Conservation (phyloP, 495 filamentous ascomycete genomes). For the Aspergillus leporis region DNA sequence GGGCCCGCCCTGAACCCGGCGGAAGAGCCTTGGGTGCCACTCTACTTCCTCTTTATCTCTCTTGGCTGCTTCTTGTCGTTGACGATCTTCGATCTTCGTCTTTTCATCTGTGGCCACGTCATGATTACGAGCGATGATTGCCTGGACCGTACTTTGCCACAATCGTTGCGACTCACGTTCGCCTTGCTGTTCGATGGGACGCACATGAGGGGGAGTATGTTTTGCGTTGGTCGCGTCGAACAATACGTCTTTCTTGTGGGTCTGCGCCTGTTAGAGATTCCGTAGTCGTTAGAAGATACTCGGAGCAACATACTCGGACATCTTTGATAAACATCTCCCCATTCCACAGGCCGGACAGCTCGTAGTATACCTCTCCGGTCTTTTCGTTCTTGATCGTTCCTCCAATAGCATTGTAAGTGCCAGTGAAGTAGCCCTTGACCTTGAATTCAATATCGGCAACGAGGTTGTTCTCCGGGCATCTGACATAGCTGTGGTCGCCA, state of each 20-base stretch:
- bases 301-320: slow-evolving; percentile 56
- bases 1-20: slow-evolving; percentile 68
- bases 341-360: slow-evolving; percentile 91
- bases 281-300: background rate
- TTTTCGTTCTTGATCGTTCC: slow-evolving; percentile 88
- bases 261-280: slow-evolving; percentile 52
- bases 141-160: slow-evolving; percentile 78
- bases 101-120: slow-evolving; percentile 92
- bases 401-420: slow-evolving; percentile 94
- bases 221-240: slow-evolving; percentile 82
- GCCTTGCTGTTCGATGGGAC: slow-evolving; percentile 82
- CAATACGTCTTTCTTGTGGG: slow-evolving; percentile 80
- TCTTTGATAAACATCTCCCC: slow-evolving; percentile 91
- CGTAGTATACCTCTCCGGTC: slow-evolving; percentile 81
- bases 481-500: slow-evolving; percentile 93
- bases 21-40: slow-evolving; percentile 88
- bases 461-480: slow-evolving; percentile 82
- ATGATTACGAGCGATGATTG: slow-evolving; percentile 82
- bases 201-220: slow-evolving; percentile 69
- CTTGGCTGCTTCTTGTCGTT: slow-evolving; percentile 84
- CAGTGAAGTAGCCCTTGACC: slow-evolving; percentile 95
- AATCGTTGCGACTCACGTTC: slow-evolving; percentile 87
- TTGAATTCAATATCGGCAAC: slow-evolving; percentile 98
- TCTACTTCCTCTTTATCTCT: slow-evolving; percentile 79
- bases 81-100: slow-evolving; percentile 86